Conservation (phyloP, 75 land plant species). For the Cupressus sempervirens region DNA sequence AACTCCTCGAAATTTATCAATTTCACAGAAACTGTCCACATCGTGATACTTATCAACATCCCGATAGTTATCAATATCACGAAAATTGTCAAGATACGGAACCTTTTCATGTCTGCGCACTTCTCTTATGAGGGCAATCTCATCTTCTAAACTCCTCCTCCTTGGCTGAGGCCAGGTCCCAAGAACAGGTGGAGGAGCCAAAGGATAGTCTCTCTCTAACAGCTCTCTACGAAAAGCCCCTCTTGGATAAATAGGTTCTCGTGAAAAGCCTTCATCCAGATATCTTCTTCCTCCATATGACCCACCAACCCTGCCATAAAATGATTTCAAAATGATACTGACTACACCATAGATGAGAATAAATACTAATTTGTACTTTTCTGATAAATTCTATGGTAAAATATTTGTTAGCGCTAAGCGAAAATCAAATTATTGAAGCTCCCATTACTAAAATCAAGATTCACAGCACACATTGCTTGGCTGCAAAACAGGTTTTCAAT, state of each 20-base stretch:
- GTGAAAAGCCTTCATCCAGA: slow-evolving; percentile 52
- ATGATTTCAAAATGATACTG: slow-evolving; percentile 14
- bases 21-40: slow-evolving; percentile 30
- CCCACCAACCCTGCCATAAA: slow-evolving; percentile 61
- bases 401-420: background rate
- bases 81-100: slow-evolving; percentile 38
- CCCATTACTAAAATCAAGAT: background rate
- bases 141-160: slow-evolving; percentile 67
- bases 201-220: slow-evolving; percentile 49
- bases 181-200: slow-evolving; percentile 34
- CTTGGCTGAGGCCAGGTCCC: slow-evolving; percentile 63
- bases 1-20: slow-evolving; percentile 34
- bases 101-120: slow-evolving; percentile 58
- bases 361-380: background rate
- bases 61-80: slow-evolving; percentile 38
- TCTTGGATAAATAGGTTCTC: slow-evolving; percentile 52
- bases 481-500: slow-evolving; percentile 10
- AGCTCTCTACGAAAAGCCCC: slow-evolving; percentile 41
- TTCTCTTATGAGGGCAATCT: slow-evolving; percentile 49
- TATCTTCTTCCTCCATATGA: slow-evolving; percentile 72
- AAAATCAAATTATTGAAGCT: background rate
- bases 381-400: background rate
- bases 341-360: background rate
- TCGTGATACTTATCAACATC: slow-evolving; percentile 37
- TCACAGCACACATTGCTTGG: background rate